These are phyloP conservation scores for Chimonanthus praecox DNA, from an alignment of 164 flowering plant species.

Conservation along the genomic window DNA sequence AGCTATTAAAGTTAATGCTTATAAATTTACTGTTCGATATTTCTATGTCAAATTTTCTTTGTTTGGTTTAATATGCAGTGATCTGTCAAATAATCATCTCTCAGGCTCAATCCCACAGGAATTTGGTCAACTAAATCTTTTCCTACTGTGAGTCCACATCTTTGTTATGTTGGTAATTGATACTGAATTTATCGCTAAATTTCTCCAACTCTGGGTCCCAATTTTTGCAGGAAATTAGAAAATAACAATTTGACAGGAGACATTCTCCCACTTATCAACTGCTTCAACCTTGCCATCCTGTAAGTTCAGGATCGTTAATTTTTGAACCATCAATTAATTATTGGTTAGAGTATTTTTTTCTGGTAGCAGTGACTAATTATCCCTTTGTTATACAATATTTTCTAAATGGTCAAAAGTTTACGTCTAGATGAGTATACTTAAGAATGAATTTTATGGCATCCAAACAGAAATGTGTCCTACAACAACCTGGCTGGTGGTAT, in stretches of 20 bases:
- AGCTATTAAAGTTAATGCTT: neutral
- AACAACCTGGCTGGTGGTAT: slow-evolving; percentile 74
- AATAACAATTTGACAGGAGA: slow-evolving; percentile 73
- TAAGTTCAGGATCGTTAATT: slow-evolving; percentile 24
- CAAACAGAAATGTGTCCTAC: slow-evolving; percentile 77
- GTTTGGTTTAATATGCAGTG: slow-evolving; percentile 34
- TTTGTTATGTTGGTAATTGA: neutral
- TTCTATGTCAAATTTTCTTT: neutral
- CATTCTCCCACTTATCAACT: slow-evolving; percentile 43
- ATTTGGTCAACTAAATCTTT: slow-evolving; percentile 70
- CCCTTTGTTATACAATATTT: neutral
- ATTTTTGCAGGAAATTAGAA: slow-evolving; percentile 55
- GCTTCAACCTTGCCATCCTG: slow-evolving; percentile 70
- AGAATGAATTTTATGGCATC: neutral
- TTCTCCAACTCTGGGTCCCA: slow-evolving; percentile 2
- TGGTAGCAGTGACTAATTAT: no score
- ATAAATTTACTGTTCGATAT: neutral
- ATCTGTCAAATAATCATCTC: slow-evolving; percentile 69
- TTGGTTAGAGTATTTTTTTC: no score
- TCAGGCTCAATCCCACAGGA: slow-evolving; percentile 77
- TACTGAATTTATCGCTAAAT: no score
- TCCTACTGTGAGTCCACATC: slow-evolving; percentile 55
- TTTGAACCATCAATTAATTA: no score
- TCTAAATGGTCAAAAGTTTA: neutral
- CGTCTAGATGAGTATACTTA: neutral